Conservation (phyloP, 1,284 basidiomycete genomes). For the Ganoderma multipileum region DNA sequence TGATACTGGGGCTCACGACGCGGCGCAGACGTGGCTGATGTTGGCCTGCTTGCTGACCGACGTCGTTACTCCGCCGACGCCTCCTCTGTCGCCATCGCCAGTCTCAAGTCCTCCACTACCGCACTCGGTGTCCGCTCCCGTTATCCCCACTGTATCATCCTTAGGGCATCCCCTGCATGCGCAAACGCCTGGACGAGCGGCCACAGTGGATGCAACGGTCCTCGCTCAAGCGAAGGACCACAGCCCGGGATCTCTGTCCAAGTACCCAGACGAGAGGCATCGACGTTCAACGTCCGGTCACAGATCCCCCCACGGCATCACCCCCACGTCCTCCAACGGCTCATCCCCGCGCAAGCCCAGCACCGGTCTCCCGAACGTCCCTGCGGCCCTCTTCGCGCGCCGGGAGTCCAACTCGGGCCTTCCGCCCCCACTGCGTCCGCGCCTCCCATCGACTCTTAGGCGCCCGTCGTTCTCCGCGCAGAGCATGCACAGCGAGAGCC, state of each 20-base stretch:
- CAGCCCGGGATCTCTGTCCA: slow-evolving; percentile 32
- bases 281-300: slow-evolving; percentile 28
- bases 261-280: slow-evolving; percentile 27
- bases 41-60: slow-evolving; percentile 65
- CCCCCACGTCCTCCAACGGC: slow-evolving; percentile 57
- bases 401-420: slow-evolving; percentile 34
- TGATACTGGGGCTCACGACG: slow-evolving; percentile 63
- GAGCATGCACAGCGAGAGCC: slow-evolving; percentile 35
- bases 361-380: slow-evolving; percentile 51
- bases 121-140: slow-evolving; percentile 53
- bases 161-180: background rate
- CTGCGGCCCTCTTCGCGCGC: slow-evolving; percentile 36
- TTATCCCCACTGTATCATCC: slow-evolving; percentile 42
- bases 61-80: slow-evolving; percentile 42
- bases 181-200: slow-evolving; percentile 26
- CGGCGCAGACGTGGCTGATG: slow-evolving; percentile 75
- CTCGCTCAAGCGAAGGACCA: slow-evolving; percentile 16
- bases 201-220: slow-evolving; percentile 27
- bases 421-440: slow-evolving; percentile 30
- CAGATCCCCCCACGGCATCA: slow-evolving; percentile 35
- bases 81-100: slow-evolving; percentile 34
- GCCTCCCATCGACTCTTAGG: slow-evolving; percentile 33
- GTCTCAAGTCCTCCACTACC: slow-evolving; percentile 37
- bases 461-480: slow-evolving; percentile 37
- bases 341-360: slow-evolving; percentile 62